Base-by-base conservation (phyloP, 257 asterid genomes). In the Oldenlandia corymbosa region DNA sequence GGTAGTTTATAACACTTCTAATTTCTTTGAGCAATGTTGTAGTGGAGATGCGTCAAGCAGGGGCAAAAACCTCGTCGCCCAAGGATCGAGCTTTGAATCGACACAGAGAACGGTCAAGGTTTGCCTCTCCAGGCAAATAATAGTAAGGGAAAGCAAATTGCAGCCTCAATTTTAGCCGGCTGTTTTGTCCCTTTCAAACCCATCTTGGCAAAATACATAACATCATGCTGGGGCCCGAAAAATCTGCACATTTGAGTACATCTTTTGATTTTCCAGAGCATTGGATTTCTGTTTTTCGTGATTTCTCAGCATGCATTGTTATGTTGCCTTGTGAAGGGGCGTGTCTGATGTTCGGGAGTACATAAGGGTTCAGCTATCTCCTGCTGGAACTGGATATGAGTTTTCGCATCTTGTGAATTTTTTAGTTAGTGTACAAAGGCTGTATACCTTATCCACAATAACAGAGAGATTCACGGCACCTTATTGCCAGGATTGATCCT, bases 61-160 rank as follows among this genome's bases (percentile, higher is more conserved):
- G 71, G n/a, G 80, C 68, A 13, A 78, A 70, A 62, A 71, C 74
- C 48, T 78, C 83, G 37, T 78, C 83, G 13, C 83, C 83, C 42
- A 78, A 78, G 62, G 83, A 78, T 65, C 78, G 80, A 56, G 64
- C 75, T 64, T 53, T 68, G 60, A 68, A 66, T 59, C 47, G 80
- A 20, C 77, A 61, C 36, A 71, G 78, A 68, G 78, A 76, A 56
- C 54, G 73, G 69, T 74, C 77, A 14, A 64, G 83, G 59, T 78
- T 78, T 71, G 83, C 83, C 58, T 78, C 83, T 50, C 83, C 83
- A 37, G 68, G 80, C 37, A 74, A 78, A 62, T 74, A 63, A 66
- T 31, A 47, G 63, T 20, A 41, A 64, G 60, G 37, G 60, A 30
- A 16, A 54, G 60, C n/a, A 27, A 50, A 49, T n/a, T 36, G 45